Conservation (phyloP, 2,329 filamentous ascomycete genomes). For the Colletotrichum scovillei region DNA sequence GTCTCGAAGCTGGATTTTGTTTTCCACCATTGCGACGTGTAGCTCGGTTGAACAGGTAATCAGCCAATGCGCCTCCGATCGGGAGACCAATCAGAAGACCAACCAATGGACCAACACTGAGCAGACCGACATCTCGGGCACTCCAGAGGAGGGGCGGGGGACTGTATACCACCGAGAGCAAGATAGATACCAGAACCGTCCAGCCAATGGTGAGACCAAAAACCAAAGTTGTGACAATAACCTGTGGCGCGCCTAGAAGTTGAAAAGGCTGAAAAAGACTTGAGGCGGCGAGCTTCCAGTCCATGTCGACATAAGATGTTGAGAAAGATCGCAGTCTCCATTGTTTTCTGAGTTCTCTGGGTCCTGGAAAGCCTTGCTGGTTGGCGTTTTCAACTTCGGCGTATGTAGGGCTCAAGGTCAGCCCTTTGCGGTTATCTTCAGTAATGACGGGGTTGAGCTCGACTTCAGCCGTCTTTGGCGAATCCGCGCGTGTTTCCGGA, state of each 20-base stretch:
- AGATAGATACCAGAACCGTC: conserved; percentile 18
- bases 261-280: conserved; percentile 2
- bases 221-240: conserved; percentile 22
- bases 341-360: not conserved
- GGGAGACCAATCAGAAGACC: conserved; percentile 23
- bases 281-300: conserved; percentile 14
- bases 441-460: not conserved
- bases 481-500: conserved; percentile 31
- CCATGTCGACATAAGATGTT: conserved; percentile 17
- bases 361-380: not conserved
- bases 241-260: conserved; percentile 23
- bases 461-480: not conserved
- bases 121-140: conserved; percentile 19
- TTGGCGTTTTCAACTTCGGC: conserved; percentile 12
- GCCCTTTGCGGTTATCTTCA: not conserved
- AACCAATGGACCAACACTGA: conserved; percentile 20
- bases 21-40: not conserved
- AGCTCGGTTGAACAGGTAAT: conserved; percentile 26
- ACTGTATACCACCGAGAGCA: conserved; percentile 16
- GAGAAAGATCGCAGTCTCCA: conserved; percentile 29
- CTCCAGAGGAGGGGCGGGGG: conserved; percentile 22
- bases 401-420: not conserved
- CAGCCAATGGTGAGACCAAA: conserved; percentile 32
- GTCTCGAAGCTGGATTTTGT: conserved; percentile 28
- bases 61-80: conserved; percentile 26